Evolutionary conservation across 306 rosid species (phyloP), one percentile per base, ranked within the genome.

Genomic region (Medicago ruthenica): DNA sequence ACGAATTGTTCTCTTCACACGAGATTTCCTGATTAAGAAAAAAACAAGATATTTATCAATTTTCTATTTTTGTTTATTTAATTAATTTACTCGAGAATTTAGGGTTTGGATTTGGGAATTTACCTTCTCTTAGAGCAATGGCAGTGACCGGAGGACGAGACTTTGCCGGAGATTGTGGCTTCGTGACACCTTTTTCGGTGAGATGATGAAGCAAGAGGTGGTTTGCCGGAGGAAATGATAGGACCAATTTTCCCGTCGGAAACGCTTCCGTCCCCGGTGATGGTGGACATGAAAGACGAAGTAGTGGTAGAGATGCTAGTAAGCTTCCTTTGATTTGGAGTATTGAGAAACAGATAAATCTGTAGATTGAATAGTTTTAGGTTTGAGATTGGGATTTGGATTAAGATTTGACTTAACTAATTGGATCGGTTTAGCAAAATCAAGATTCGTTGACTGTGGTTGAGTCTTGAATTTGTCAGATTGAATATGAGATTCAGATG

Each of bases 111-210:
- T 20, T 15, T 22, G 61, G 34, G 6, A 31, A 54, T 5, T 65
- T 90, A 93, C 98, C 97, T 89, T 85, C 87, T 85, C 74, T 91
- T 93, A 51, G 95, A 83, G 81, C 97, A 93, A 68, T 93, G 98
- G 62, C 98, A 93, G 24, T 55, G 83, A 8, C 65, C 71, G 10
- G 90, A 84, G 42, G 93, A 82, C 0, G 87, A 53, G 18, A 41
- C 8, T 76, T 90, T 89, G 2, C 83, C 84, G 16, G 83, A 50
- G 57, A 87, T 20, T 18, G 76, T 75, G 0, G 84, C 57, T 22
- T 86, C 92, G 36, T 86, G 86, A 53, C 91, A 89, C 76, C 89
- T 86, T 42, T 88, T 91, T 20, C 83, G 51, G 71, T 85, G 86
- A 21, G 89, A 79, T 1, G 85, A 67, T 1, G 85, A 67, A 1